phyloP scores from a whole-genome alignment of 2,329 filamentous ascomycete genomes.

The Fusarium beomiforme region DNA sequence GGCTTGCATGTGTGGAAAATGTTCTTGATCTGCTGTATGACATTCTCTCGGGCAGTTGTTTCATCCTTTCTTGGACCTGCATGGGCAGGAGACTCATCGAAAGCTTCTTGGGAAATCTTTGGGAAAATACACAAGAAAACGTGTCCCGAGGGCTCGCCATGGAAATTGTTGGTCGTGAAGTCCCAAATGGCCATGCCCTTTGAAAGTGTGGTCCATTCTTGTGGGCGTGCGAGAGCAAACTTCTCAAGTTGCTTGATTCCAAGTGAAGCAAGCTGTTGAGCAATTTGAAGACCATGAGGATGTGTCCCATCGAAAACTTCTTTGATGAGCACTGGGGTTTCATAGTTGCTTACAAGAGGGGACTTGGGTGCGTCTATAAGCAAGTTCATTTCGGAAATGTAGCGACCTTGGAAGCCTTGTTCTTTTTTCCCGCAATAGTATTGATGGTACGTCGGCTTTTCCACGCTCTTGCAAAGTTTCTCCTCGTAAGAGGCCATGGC shows the following conservation, averaged over 20 bases:
- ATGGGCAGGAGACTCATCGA: neutral
- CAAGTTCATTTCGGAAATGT: neutral
- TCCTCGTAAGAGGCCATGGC: neutral
- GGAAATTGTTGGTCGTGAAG: constrained; percentile 29
- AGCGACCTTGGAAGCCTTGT: neutral
- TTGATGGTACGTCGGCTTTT: neutral
- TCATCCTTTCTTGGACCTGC: neutral
- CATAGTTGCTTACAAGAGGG: neutral
- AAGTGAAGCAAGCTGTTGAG: constrained; percentile 18
- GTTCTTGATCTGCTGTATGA: neutral
- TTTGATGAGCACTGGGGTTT: neutral
- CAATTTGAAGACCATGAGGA: constrained; percentile 18
- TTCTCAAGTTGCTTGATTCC: constrained; percentile 39
- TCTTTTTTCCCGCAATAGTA: neutral
- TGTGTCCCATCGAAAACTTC: constrained; percentile 12
- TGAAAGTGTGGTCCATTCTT: constrained; percentile 39
- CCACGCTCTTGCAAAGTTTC: neutral
- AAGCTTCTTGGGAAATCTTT: constrained; percentile 27
- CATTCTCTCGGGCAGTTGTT: neutral
- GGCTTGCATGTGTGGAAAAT: neutral
- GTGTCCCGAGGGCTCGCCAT: constrained; percentile 24
- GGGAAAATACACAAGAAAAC: constrained; percentile 43
- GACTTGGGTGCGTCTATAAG: neutral
- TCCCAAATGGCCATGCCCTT: constrained; percentile 44
- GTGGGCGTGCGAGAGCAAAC: constrained; percentile 34